These are phyloP conservation scores for Pisolithus orientalis DNA, from an alignment of 768 basidiomycete genomes.

Conservation along the genomic window DNA sequence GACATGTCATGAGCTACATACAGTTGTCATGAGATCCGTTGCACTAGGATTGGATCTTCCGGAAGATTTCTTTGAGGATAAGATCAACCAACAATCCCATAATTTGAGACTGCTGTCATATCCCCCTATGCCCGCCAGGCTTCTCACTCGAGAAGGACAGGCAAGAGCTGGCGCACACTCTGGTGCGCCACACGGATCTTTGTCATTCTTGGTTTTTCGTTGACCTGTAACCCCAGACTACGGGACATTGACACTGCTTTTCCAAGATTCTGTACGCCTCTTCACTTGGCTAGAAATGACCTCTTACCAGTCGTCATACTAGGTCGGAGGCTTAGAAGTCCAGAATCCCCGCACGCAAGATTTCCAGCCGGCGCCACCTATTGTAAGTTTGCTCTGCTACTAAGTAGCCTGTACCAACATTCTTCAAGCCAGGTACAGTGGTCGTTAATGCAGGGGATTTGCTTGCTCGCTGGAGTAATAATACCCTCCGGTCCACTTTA, in stretches of 20 bases:
- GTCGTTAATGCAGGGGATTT: constrained; percentile 82
- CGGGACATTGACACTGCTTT: constrained; percentile 74
- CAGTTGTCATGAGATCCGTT: constrained; percentile 76
- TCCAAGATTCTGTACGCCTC: constrained; percentile 60
- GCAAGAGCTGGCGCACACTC: constrained; percentile 82
- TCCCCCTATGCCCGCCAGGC: constrained; percentile 59
- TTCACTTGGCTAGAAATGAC: background rate
- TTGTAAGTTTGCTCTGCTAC: constrained; percentile 42
- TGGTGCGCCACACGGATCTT: constrained; percentile 30
- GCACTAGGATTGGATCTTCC: constrained; percentile 72
- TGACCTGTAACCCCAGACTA: constrained; percentile 44
- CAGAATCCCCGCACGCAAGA: constrained; percentile 70
- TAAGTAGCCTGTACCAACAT: constrained; percentile 1
- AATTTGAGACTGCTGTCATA: constrained; percentile 79
- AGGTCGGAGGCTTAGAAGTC: constrained; percentile 79
- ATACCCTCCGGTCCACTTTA: constrained; percentile 69
- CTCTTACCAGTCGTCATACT: constrained; percentile 3
- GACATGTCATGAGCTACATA: constrained; percentile 74
- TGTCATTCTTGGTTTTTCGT: background rate
- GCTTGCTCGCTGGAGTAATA: constrained; percentile 79
- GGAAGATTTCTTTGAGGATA: constrained; percentile 70
- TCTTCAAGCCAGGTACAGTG: constrained; percentile 62
- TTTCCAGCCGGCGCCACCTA: constrained; percentile 69
- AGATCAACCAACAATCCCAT: constrained; percentile 71
- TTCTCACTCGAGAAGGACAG: constrained; percentile 59